phyloP scores from a whole-genome alignment of 106 monocot genomes.

The Amphibolis antarctica region DNA sequence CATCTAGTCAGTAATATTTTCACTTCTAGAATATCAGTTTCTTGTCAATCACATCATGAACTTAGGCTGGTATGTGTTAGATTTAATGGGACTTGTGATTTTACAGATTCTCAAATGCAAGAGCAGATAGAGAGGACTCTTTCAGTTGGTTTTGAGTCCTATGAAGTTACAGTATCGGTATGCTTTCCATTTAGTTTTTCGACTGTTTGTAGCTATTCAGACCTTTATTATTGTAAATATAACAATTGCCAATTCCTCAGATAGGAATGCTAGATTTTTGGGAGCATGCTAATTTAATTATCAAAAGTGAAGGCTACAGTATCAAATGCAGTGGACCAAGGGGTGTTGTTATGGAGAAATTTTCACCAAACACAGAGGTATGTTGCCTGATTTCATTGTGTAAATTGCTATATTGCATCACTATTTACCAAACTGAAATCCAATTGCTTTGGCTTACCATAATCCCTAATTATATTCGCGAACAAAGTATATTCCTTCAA shows the following conservation, averaged over 20 bases:
- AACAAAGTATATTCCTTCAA: too few relatives aligned
- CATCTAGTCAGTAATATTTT: too few relatives aligned
- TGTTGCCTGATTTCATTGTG: too few relatives aligned
- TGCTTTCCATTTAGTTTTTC: conserved; percentile 3
- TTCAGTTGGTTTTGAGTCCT: conserved; percentile 48
- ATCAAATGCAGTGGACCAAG: conserved; percentile 78
- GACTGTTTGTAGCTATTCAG: background rate
- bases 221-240: background rate
- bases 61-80: background rate
- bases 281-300: conserved; percentile 71
- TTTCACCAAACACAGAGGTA: conserved; percentile 51
- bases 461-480: too few relatives aligned
- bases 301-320: conserved; percentile 83
- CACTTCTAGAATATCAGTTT: too few relatives aligned
- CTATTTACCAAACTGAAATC: too few relatives aligned
- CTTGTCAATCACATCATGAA: background rate
- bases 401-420: too few relatives aligned
- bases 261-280: conserved; percentile 68
- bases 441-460: too few relatives aligned
- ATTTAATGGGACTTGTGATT: background rate
- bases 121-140: conserved; percentile 60
- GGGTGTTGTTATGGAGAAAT: conserved; percentile 74
- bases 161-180: conserved; percentile 67
- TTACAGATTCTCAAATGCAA: conserved; percentile 72
- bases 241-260: conserved; percentile 17